A percentile compares a stretch with the other conserved stretches of the same genome.
These are phyloP conservation scores for Pachysandra terminalis DNA, from an alignment of 164 flowering plant genomes.

Conservation along the genomic window DNA sequence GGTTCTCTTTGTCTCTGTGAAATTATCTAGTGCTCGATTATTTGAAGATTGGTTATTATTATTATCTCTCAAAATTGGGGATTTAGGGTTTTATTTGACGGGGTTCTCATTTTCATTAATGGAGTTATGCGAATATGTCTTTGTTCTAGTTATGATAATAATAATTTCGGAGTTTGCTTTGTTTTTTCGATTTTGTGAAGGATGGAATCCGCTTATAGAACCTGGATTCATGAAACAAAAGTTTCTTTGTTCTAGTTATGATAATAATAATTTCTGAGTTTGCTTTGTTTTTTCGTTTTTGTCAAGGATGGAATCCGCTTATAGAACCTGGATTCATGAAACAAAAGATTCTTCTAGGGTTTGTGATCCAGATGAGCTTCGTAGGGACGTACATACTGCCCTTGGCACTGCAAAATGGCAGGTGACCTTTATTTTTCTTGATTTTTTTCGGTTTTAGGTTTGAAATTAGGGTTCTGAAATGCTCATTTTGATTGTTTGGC, in stretches of 20 bases:
- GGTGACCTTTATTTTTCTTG: conserved; percentile 31
- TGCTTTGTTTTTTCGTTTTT: too few relatives aligned
- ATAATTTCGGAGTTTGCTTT: neutral
- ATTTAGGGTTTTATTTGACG: conserved; percentile 3
- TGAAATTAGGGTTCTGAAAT: neutral
- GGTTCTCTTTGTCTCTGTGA: neutral
- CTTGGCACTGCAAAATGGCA: conserved; percentile 98
- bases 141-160: neutral
- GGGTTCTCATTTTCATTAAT: neutral
- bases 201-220: conserved; percentile 90
- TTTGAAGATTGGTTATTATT: neutral
- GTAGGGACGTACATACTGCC: conserved; percentile 62
- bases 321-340: conserved; percentile 81
- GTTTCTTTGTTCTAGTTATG: too few relatives aligned
- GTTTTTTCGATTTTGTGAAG: conserved; percentile 35
- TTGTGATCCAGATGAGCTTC: conserved; percentile 54
- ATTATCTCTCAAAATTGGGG: neutral
- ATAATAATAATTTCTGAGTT: too few relatives aligned
- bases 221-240: conserved; percentile 67
- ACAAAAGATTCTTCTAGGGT: conserved; percentile 33
- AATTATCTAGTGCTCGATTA: conserved; percentile 4
- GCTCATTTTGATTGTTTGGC: neutral
- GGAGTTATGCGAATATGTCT: neutral
- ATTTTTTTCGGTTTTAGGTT: neutral
- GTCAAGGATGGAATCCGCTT: conserved; percentile 88